phyloP scores from a whole-genome alignment of 208 protist species.

The Eutreptiella sp. region DNA sequence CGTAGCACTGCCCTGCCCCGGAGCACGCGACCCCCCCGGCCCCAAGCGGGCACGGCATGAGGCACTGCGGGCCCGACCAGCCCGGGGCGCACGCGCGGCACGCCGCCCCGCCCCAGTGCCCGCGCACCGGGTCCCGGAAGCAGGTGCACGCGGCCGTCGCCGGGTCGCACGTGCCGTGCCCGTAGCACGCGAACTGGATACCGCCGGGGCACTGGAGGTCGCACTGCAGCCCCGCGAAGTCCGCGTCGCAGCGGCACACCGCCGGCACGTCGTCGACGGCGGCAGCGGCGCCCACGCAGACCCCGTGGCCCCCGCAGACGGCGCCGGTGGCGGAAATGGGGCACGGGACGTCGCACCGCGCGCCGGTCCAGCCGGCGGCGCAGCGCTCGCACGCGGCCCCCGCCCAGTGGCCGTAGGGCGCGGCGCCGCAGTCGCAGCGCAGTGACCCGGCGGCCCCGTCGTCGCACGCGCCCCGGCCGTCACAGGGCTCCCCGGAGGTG shows the following conservation, averaged over 20 bases:
- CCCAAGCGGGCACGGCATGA: background rate
- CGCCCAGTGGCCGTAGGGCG: too few species aligned
- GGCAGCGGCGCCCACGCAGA: background rate
- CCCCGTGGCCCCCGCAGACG: background rate
- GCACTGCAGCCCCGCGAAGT: background rate
- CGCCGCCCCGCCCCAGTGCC: slow-evolving; percentile 15
- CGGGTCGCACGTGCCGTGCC: slow-evolving; percentile 5
- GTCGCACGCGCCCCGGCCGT: slow-evolving; percentile 1
- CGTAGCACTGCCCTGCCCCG: slow-evolving; percentile 11
- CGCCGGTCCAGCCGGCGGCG: slow-evolving; percentile 14
- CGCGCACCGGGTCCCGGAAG: background rate
- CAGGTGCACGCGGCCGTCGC: slow-evolving; percentile 11
- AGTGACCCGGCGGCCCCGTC: too few species aligned
- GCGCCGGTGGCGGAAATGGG: background rate
- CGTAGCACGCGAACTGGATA: background rate
- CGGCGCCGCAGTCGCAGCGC: too few species aligned
- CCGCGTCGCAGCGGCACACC: background rate
- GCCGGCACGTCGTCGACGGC: background rate
- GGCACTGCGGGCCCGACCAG: slow-evolving; percentile 14
- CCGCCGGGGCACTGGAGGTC: background rate
- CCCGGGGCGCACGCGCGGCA: slow-evolving; percentile 13
- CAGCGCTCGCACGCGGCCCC: too few species aligned
- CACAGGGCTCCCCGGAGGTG: too few species aligned
- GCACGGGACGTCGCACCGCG: background rate
- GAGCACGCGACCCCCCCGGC: background rate